Conservation (phyloP, 345 rosid genomes). For the Ailanthus altissimus region DNA sequence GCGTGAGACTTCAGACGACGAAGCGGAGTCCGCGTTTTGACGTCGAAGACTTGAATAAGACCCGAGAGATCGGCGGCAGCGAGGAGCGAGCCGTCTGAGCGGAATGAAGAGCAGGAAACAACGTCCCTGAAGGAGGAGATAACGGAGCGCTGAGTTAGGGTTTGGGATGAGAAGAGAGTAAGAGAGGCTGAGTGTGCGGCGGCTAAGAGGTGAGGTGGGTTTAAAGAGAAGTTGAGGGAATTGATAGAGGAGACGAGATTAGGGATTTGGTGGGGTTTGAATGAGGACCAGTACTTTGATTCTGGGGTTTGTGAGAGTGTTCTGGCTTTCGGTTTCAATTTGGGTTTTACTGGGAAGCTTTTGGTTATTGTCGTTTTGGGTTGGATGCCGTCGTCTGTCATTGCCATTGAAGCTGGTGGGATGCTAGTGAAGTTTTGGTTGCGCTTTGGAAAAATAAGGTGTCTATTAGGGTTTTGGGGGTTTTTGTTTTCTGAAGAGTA, state of each 20-base stretch:
- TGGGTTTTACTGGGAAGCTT: constrained; percentile 65
- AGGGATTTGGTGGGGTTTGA: constrained; percentile 59
- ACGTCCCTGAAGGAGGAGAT: constrained; percentile 72
- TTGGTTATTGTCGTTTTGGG: constrained; percentile 32
- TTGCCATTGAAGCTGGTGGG: constrained; percentile 5
- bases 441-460: not conserved
- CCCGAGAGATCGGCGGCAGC: constrained; percentile 92
- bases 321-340: constrained; percentile 60
- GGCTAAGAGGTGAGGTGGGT: constrained; percentile 57
- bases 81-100: constrained; percentile 78
- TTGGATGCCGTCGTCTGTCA: constrained; percentile 6
- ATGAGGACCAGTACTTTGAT: constrained; percentile 87
- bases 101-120: constrained; percentile 78
- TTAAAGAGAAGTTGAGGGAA: constrained; percentile 74
- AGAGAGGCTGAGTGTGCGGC: constrained; percentile 71
- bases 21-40: constrained; percentile 66
- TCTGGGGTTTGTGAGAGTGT: constrained; percentile 65
- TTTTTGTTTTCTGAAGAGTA: not conserved
- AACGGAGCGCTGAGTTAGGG: constrained; percentile 46
- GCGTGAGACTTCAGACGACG: constrained; percentile 82
- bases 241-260: constrained; percentile 59
- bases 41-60: constrained; percentile 67
- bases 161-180: constrained; percentile 56
- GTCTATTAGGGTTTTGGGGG: constrained; percentile 25
- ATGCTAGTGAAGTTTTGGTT: not conserved